These are phyloP conservation scores for Benincasa hispida DNA, from an alignment of 306 rosid genomes.

Conservation along the genomic window DNA sequence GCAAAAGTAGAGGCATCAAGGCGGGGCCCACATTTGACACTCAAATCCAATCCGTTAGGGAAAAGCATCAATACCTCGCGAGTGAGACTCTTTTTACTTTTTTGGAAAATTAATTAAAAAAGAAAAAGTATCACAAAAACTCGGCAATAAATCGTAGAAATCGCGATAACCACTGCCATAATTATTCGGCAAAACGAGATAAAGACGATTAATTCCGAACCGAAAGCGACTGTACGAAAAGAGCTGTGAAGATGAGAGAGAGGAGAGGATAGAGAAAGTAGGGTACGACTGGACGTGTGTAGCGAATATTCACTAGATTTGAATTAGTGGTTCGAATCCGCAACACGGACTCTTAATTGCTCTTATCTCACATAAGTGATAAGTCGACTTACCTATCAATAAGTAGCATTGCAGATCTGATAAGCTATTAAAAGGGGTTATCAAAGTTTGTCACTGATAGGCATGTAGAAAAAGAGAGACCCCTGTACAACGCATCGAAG, in stretches of 20 bases:
- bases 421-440: background rate
- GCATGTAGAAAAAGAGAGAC: conserved; percentile 48
- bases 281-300: conserved; percentile 51
- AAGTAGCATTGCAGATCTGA: fast-evolving
- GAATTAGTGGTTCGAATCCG: conserved; percentile 61
- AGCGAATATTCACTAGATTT: conserved; percentile 59
- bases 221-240: conserved; percentile 46
- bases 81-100: conserved; percentile 1
- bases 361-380: background rate
- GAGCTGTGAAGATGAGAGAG: conserved; percentile 5
- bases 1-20: background rate
- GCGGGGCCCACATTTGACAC: background rate
- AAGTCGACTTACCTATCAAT: fast-evolving
- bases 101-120: background rate
- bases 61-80: conserved; percentile 8
- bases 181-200: background rate
- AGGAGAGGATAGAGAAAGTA: background rate
- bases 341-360: background rate
- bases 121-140: conserved; percentile 5
- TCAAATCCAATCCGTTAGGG: conserved; percentile 3
- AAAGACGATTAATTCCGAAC: background rate
- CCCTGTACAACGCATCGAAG: conserved; percentile 64
- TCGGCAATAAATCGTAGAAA: background rate
- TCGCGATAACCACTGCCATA: background rate
- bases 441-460: conserved; percentile 28